Evolutionary conservation across 345 rosid species (phyloP).

Genomic region (Eucalyptus albens): DNA sequence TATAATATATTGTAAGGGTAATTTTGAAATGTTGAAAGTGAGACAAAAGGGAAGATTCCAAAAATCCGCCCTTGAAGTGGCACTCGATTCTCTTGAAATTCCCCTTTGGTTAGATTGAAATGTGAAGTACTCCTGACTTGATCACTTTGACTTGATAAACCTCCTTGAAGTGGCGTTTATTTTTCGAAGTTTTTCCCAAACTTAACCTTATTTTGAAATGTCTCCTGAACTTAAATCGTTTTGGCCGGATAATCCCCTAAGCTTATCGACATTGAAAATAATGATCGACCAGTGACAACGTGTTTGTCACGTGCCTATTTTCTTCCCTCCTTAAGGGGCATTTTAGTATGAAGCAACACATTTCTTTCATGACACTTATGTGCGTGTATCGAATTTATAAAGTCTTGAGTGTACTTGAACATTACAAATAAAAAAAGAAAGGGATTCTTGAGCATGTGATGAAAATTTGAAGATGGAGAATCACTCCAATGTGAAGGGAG

Average conservation of each 20-base stretch:
- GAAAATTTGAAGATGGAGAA: neutral
- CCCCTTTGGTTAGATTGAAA: too few relatives aligned
- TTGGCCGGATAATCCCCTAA: neutral
- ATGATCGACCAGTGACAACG: neutral
- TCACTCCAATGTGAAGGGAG: neutral
- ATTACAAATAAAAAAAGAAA: too few relatives aligned
- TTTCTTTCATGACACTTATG: neutral
- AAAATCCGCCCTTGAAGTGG: too few relatives aligned
- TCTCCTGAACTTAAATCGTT: neutral
- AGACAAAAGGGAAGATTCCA: neutral
- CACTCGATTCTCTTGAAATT: too few relatives aligned
- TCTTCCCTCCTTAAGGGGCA: too few relatives aligned
- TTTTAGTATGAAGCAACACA: neutral
- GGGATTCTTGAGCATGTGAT: neutral
- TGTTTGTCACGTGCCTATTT: neutral
- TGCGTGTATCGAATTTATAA: neutral
- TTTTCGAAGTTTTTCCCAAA: neutral
- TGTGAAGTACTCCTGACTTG: too few relatives aligned
- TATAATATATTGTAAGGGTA: neutral
- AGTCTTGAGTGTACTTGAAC: neutral
- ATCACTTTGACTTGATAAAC: too few relatives aligned
- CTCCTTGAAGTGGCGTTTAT: neutral
- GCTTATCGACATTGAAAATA: neutral
- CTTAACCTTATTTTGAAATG: neutral
- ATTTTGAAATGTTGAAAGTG: neutral